Evolutionary conservation across 108 stramenopile species (phyloP).

Genomic region (Cyclostephanos tholiformis): DNA sequence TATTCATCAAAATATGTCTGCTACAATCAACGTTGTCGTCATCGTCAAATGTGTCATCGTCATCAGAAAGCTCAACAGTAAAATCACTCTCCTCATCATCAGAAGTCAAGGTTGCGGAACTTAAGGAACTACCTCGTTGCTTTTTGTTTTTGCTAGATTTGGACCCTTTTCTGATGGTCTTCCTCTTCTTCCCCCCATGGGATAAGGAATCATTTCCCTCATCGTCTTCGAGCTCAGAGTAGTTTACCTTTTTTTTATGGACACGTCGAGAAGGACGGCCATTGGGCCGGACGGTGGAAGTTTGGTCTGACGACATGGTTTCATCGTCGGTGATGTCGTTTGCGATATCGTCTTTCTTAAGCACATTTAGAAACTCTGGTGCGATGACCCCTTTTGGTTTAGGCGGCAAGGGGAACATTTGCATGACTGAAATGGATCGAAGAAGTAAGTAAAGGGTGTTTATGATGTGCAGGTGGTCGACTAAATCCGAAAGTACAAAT

Average conservation of each 20-base stretch:
- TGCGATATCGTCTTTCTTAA: constrained; percentile 16
- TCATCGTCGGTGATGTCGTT: constrained; percentile 2
- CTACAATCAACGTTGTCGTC: not conserved
- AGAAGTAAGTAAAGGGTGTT: no score
- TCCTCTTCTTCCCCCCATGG: not conserved
- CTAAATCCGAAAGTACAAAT: no score
- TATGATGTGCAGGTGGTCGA: no score
- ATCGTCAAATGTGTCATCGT: constrained; percentile 16
- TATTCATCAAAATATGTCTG: constrained; percentile 2
- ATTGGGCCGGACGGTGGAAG: not conserved
- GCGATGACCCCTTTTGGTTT: constrained; percentile 37
- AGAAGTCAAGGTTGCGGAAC: not conserved
- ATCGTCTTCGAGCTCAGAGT: constrained; percentile 4
- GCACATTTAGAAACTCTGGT: constrained; percentile 38
- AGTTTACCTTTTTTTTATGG: not conserved
- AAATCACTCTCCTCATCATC: constrained; percentile 12
- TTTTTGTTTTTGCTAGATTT: constrained; percentile 20
- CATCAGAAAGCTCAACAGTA: constrained; percentile 17
- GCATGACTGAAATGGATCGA: constrained; percentile 6
- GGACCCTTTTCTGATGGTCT: not conserved
- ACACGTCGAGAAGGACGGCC: not conserved
- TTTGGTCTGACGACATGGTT: not conserved
- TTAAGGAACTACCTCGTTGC: not conserved
- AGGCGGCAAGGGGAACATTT: constrained; percentile 44
- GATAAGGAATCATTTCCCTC: constrained; percentile 7